These are phyloP conservation scores for Rubia peregrina DNA, from an alignment of 305 asterid genomes.

Conservation along the genomic window DNA sequence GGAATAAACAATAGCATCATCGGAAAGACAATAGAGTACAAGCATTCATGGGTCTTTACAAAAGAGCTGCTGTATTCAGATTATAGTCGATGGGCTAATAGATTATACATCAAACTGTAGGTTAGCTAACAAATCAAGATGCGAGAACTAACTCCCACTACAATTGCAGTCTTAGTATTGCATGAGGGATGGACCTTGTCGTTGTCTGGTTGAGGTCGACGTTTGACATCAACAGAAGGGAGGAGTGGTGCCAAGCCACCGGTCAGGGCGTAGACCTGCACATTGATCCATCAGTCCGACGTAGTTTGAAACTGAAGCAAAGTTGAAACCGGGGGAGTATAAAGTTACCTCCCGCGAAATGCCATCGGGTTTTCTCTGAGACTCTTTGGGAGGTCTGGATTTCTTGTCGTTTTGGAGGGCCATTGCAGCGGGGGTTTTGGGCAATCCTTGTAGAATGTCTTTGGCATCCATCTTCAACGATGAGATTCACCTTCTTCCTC, in stretches of 20 bases:
- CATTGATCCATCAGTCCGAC: not conserved
- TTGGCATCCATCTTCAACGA: constrained; percentile 76
- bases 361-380: constrained; percentile 98
- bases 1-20: not conserved
- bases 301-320: too few relatives aligned
- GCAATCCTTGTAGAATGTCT: constrained; percentile 83
- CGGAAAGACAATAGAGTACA: not conserved
- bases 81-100: too few relatives aligned
- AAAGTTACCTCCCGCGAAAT: constrained; percentile 77
- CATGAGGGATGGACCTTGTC: constrained; percentile 53
- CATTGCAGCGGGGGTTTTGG: constrained; percentile 31
- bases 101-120: too few relatives aligned
- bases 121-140: too few relatives aligned
- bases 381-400: constrained; percentile 77
- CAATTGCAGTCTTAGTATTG: too few relatives aligned
- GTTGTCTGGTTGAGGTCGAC: constrained; percentile 57
- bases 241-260: constrained; percentile 88
- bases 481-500: not conserved
- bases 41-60: not conserved
- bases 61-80: not conserved
- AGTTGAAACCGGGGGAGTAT: not conserved
- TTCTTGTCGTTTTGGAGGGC: constrained; percentile 46
- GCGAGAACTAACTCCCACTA: not conserved
- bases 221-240: constrained; percentile 73
- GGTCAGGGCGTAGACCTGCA: constrained; percentile 86